phyloP scores from a whole-genome alignment of 2,329 filamentous ascomycete species.

The Chalaropsis thielavioides region DNA sequence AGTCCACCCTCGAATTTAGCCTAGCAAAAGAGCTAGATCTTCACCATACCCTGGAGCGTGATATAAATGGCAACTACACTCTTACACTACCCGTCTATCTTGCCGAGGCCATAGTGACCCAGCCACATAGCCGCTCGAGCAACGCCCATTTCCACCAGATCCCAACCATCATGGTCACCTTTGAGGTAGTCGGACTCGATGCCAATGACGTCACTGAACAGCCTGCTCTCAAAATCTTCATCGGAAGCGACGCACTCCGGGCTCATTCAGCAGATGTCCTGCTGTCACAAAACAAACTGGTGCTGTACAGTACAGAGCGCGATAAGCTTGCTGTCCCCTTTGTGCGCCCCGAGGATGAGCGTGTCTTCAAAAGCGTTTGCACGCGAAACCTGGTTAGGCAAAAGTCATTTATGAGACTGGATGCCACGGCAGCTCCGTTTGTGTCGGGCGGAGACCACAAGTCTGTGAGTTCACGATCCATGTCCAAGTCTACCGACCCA shows the following conservation, averaged over 20 bases:
- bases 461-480: slow-evolving; percentile 9
- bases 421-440: slow-evolving; percentile 31
- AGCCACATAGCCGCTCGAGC: slow-evolving; percentile 53
- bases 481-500: slow-evolving; percentile 11
- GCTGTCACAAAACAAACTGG: slow-evolving; percentile 82
- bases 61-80: slow-evolving; percentile 49
- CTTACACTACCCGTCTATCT: slow-evolving; percentile 76
- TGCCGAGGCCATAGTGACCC: slow-evolving; percentile 73
- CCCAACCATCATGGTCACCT: slow-evolving; percentile 65
- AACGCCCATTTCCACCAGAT: slow-evolving; percentile 54
- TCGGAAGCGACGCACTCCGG: slow-evolving; percentile 78
- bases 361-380: slow-evolving; percentile 60
- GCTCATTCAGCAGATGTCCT: slow-evolving; percentile 79
- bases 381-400: slow-evolving; percentile 45
- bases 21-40: slow-evolving; percentile 64
- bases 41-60: slow-evolving; percentile 47
- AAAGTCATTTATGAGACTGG: slow-evolving; percentile 45
- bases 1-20: slow-evolving; percentile 63
- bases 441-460: slow-evolving; percentile 27
- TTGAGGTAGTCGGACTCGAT: slow-evolving; percentile 53
- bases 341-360: slow-evolving; percentile 79
- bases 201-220: slow-evolving; percentile 28
- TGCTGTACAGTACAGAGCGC: slow-evolving; percentile 70
- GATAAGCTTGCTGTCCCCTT: slow-evolving; percentile 83
- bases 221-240: slow-evolving; percentile 57